Percentiles rank a stretch among this genome's conserved stretches.
These are phyloP conservation scores for Daldinia caldariorum DNA, from an alignment of 495 filamentous ascomycete genomes.

Conservation along the genomic window DNA sequence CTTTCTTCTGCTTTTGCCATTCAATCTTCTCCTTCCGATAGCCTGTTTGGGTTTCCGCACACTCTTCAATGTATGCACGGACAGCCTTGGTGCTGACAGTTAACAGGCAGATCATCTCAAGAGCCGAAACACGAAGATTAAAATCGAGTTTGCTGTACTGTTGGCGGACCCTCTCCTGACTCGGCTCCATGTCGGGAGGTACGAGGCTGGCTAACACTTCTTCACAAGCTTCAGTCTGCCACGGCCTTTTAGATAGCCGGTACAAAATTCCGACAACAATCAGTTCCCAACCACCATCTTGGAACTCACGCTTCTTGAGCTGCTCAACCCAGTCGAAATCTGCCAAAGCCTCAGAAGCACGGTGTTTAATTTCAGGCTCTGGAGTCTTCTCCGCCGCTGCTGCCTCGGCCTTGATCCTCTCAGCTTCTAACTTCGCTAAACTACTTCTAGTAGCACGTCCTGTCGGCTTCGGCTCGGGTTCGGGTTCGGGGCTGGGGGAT, in stretches of 20 bases:
- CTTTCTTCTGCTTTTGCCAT: slow-evolving; percentile 82
- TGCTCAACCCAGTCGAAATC: slow-evolving; percentile 85
- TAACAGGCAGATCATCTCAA: slow-evolving; percentile 89
- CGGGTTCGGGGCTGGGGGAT: slow-evolving; percentile 62
- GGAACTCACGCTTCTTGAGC: slow-evolving; percentile 83
- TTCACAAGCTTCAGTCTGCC: slow-evolving; percentile 76
- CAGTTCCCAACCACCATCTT: slow-evolving; percentile 88
- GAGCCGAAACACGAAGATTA: slow-evolving; percentile 79
- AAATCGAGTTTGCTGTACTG: slow-evolving; percentile 81
- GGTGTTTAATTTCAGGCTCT: slow-evolving; percentile 64
- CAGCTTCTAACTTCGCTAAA: slow-evolving; percentile 80
- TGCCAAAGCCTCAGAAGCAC: slow-evolving; percentile 79
- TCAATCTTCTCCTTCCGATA: slow-evolving; percentile 96
- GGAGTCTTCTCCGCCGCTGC: slow-evolving; percentile 57
- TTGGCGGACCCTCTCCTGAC: slow-evolving; percentile 71
- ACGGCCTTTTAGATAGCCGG: slow-evolving; percentile 80
- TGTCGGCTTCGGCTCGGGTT: slow-evolving; percentile 70
- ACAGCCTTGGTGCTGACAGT: slow-evolving; percentile 86
- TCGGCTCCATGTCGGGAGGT: slow-evolving; percentile 77
- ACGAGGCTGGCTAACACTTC: slow-evolving; percentile 80
- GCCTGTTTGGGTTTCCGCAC: slow-evolving; percentile 89
- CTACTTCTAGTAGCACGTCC: slow-evolving; percentile 85
- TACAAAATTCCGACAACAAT: slow-evolving; percentile 88
- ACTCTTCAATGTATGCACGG: slow-evolving; percentile 87
- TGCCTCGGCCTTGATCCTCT: slow-evolving; percentile 65